Conservation (phyloP, 768 basidiomycete species). For the Lentinula aciculospora region DNA sequence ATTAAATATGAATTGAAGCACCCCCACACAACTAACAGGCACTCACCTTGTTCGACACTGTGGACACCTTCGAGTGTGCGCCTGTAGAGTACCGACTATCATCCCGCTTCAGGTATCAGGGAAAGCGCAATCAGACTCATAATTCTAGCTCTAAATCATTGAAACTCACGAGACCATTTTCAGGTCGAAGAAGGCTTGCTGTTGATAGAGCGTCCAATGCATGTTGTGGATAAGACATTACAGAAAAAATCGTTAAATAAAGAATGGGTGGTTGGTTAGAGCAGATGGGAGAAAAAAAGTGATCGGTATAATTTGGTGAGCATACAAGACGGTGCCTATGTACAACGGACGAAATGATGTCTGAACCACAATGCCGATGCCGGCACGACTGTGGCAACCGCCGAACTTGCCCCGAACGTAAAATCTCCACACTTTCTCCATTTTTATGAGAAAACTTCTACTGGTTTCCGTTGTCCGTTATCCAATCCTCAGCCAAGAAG, state of each 20-base stretch:
- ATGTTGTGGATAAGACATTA: slow-evolving; percentile 2
- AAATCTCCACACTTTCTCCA: no score
- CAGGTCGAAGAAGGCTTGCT: not conserved
- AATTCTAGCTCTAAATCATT: not conserved
- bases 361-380: no score
- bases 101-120: not conserved
- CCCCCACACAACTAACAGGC: not conserved
- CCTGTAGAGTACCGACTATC: slow-evolving; percentile 30
- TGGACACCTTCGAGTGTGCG: slow-evolving; percentile 23
- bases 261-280: slow-evolving; percentile 9
- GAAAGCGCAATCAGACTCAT: not conserved
- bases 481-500: no score
- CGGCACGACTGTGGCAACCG: no score
- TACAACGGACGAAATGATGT: no score
- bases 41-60: slow-evolving; percentile 40
- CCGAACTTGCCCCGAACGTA: no score
- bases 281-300: slow-evolving; percentile 10
- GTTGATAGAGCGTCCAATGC: not conserved
- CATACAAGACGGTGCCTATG: no score
- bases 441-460: no score
- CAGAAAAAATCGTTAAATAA: slow-evolving; percentile 24
- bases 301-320: no score
- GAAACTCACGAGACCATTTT: not conserved
- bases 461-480: no score
- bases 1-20: not conserved